Evolutionary conservation across 2,329 filamentous ascomycete species (phyloP).

Genomic region (Pseudonectria foliicola): DNA sequence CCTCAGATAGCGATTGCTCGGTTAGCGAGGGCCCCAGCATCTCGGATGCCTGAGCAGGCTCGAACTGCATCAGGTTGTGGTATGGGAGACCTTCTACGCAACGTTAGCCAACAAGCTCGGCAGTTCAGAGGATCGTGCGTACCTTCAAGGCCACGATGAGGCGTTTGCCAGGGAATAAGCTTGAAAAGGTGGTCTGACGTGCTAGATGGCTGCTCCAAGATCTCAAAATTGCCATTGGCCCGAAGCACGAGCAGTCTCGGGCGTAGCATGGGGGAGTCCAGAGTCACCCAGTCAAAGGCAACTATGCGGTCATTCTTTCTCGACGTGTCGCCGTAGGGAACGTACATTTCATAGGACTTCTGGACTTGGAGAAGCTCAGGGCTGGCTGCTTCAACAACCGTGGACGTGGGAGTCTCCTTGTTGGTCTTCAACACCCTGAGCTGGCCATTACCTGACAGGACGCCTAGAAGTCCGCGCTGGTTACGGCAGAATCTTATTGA

Average conservation of each 20-base stretch:
- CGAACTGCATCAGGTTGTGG: slow-evolving; percentile 51
- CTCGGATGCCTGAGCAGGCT: slow-evolving; percentile 43
- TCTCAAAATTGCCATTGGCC: slow-evolving; percentile 54
- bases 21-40: slow-evolving; percentile 49
- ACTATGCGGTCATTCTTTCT: slow-evolving; percentile 55
- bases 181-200: slow-evolving; percentile 53
- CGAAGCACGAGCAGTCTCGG: slow-evolving; percentile 54
- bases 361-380: slow-evolving; percentile 54
- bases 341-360: slow-evolving; percentile 55
- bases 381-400: slow-evolving; percentile 34
- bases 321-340: slow-evolving; percentile 44
- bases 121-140: slow-evolving; percentile 7
- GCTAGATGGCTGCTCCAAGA: slow-evolving; percentile 53
- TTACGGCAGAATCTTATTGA: slow-evolving; percentile 58
- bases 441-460: slow-evolving; percentile 56
- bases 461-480: slow-evolving; percentile 52
- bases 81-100: slow-evolving; percentile 42
- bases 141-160: slow-evolving; percentile 51
- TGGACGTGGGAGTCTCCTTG: slow-evolving; percentile 41
- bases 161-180: slow-evolving; percentile 53
- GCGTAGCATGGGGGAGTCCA: slow-evolving; percentile 46
- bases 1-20: slow-evolving; percentile 45
- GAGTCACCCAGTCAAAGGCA: slow-evolving; percentile 61
- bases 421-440: slow-evolving; percentile 54
- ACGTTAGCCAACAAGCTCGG: slow-evolving; percentile 9